Conservation (phyloP, 768 basidiomycete genomes). For the Holtermannia corniformis region DNA sequence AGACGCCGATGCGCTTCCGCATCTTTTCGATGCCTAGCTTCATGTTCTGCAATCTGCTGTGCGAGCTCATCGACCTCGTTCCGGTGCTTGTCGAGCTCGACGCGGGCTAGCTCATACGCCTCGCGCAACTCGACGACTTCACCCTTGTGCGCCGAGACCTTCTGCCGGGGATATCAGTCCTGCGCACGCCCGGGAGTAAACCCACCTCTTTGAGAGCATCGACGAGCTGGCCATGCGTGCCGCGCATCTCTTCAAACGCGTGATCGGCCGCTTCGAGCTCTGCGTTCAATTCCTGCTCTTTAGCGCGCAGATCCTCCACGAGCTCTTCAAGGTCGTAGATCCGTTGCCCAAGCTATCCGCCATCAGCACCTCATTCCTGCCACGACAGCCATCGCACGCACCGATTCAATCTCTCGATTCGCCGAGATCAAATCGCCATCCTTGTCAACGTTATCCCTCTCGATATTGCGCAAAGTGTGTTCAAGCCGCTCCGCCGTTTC, state of each 20-base stretch:
- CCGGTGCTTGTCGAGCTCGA: slow-evolving; percentile 12
- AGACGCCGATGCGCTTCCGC: slow-evolving; percentile 55
- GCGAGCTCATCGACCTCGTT: slow-evolving; percentile 24
- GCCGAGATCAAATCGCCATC: slow-evolving; percentile 65
- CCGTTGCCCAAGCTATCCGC: slow-evolving; percentile 49
- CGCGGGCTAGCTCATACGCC: slow-evolving; percentile 2
- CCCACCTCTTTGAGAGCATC: slow-evolving; percentile 66
- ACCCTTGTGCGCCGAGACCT: slow-evolving; percentile 1
- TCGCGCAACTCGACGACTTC: slow-evolving; percentile 2
- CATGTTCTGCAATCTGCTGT: slow-evolving; percentile 42
- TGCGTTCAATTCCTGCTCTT: slow-evolving; percentile 46
- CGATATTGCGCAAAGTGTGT: slow-evolving; percentile 49
- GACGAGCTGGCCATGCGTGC: slow-evolving; percentile 61
- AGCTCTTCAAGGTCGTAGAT: slow-evolving; percentile 82
- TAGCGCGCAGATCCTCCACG: slow-evolving; percentile 49
- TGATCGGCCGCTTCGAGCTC: slow-evolving; percentile 46
- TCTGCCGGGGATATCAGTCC: slow-evolving; percentile 3
- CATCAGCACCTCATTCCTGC: background rate
- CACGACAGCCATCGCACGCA: slow-evolving; percentile 34
- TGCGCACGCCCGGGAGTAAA: background rate
- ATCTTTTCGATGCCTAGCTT: slow-evolving; percentile 18
- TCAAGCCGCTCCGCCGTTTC: slow-evolving; percentile 33
- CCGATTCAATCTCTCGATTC: slow-evolving; percentile 66
- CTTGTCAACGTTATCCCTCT: slow-evolving; percentile 67
- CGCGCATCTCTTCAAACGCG: slow-evolving; percentile 50